Evolutionary conservation across 352 stramenopile species (phyloP), one percentile per base, ranked within the genome.

Genomic region (Globisporangium okanoganense): DNA sequence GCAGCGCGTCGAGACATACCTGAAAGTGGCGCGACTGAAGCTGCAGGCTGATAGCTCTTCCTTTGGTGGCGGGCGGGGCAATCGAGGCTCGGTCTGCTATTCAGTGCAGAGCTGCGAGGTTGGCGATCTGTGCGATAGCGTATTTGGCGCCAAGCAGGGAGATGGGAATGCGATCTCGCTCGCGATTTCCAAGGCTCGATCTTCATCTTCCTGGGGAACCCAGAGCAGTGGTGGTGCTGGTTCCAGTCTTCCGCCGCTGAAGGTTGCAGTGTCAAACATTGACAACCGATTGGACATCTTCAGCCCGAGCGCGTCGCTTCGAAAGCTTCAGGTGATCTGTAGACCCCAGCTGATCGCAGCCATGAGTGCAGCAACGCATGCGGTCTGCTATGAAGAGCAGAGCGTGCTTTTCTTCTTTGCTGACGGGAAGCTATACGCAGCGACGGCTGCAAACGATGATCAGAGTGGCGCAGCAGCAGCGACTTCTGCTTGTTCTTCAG

Each of bases 81-180:
- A 54, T 33, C 72, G 52, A 61, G 70, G 58, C 10, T 64, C 43
- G 45, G 38, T 65, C 1, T 73, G 58, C 1, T 90, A 84, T 67
- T 74, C 62, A 0, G 75, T 90, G 29, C 73, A 85, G 62, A 80
- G 71, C 45, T 88, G 73, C 63, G 77, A 90, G 49, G 61, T 88
- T 36, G 62, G 63, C 24, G 66, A 75, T 59, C 52, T 79, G 36
- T 86, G 67, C 40, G 66, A 56, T n/a, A 77, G 72, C 27, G 65
- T 90, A 48, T 76, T 90, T 72, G 75, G 65, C 41, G 66, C 71
- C 3, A 67, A 70, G 31, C 55, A 68, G 48, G 59, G 33, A 62
- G 29, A 57, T 13, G 52, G 67, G 12, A 43, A 47, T 33, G 62
- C 56, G 36, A 41, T 62, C 18, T 76, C 68, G 14, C 60, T 81